Evolutionary conservation across 345 rosid species (phyloP).

Genomic region (Geranium rotundifolium): DNA sequence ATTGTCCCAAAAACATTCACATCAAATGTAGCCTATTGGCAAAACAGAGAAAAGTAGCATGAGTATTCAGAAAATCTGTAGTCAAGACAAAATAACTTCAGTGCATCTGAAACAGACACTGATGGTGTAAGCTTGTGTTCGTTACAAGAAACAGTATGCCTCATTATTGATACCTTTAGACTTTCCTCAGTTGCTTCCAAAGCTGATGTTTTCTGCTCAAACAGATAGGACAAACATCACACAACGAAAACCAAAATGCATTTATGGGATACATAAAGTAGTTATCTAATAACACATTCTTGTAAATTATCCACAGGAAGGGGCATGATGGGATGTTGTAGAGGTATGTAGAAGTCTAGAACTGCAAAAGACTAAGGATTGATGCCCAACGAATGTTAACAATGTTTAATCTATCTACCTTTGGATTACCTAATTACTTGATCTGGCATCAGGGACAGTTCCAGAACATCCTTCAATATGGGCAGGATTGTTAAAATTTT

Average conservation of each 20-base stretch:
- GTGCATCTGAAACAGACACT: background rate
- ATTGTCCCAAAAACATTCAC: slow-evolving; percentile 85
- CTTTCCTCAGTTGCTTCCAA: slow-evolving; percentile 56
- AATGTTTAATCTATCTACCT: too few relatives aligned
- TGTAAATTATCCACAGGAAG: background rate
- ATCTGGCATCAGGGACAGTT: too few relatives aligned
- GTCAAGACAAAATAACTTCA: background rate
- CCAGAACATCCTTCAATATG: too few relatives aligned
- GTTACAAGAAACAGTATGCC: background rate
- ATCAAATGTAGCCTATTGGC: slow-evolving; percentile 56
- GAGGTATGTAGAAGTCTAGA: too few relatives aligned
- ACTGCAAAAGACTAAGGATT: too few relatives aligned
- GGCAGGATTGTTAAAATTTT: too few relatives aligned
- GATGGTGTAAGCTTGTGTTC: background rate
- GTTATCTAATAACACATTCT: too few relatives aligned
- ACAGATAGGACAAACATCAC: slow-evolving; percentile 4
- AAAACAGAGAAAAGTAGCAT: slow-evolving; percentile 7
- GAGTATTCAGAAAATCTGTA: background rate
- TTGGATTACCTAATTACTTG: too few relatives aligned
- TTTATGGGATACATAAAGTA: too few relatives aligned
- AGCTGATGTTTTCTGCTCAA: slow-evolving; percentile 67
- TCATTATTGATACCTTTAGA: background rate
- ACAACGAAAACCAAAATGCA: too few relatives aligned
- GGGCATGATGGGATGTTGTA: background rate
- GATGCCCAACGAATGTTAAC: too few relatives aligned